These are phyloP conservation scores for Chamaecyparis obtusa DNA, from an alignment of 75 land plant genomes.

Conservation along the genomic window DNA sequence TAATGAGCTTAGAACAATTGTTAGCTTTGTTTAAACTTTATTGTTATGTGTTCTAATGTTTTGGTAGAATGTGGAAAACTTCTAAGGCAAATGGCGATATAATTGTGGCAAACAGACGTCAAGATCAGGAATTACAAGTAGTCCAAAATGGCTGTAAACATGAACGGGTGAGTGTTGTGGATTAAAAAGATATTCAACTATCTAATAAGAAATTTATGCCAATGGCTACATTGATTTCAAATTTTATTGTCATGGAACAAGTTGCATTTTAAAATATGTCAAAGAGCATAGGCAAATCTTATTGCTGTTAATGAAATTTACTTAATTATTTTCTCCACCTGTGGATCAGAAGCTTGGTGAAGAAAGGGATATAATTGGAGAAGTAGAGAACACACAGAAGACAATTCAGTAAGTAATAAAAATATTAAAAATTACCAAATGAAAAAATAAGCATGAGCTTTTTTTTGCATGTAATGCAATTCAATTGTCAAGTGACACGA, in stretches of 20 bases:
- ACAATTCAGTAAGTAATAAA: conserved; percentile 17
- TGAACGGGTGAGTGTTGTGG: too few species aligned
- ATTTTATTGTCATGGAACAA: background rate
- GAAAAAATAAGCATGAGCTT: background rate
- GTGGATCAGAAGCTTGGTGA: too few species aligned
- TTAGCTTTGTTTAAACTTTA: background rate
- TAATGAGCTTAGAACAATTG: background rate
- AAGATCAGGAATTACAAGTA: conserved; percentile 12
- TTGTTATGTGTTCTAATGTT: background rate
- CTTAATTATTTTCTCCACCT: background rate
- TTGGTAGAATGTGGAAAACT: too few species aligned
- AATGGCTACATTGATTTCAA: background rate
- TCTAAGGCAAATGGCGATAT: background rate
- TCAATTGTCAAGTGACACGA: background rate
- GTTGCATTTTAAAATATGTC: background rate
- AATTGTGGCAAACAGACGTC: background rate
- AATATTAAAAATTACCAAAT: background rate
- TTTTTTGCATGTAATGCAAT: background rate
- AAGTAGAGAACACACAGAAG: conserved; percentile 4
- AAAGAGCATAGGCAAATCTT: background rate
- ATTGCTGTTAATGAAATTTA: background rate
- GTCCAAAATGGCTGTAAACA: conserved; percentile 12
- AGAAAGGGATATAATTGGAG: too few species aligned
- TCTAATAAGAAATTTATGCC: background rate
- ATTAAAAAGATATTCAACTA: background rate